Evolutionary conservation across 2,329 filamentous ascomycete species (phyloP).

Genomic region (Cordyceps farinosa): DNA sequence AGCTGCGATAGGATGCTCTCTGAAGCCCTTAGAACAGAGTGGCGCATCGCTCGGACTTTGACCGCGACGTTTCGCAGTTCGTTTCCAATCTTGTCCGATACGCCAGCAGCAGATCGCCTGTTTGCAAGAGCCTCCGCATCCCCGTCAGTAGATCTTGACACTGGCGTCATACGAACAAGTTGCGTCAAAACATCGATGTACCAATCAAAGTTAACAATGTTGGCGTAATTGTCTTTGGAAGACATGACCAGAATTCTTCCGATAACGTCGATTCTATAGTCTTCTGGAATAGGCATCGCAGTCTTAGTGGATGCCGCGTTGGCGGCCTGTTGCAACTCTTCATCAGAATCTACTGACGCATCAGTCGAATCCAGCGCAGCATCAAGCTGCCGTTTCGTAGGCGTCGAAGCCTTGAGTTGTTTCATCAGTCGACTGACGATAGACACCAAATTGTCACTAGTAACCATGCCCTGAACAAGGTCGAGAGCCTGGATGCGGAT

Average conservation of each 20-base stretch:
- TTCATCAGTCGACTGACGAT: slow-evolving; percentile 85
- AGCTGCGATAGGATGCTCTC: slow-evolving; percentile 67
- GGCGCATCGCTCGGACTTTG: slow-evolving; percentile 79
- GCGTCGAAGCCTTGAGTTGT: slow-evolving; percentile 69
- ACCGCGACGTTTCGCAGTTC: slow-evolving; percentile 90
- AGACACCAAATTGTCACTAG: slow-evolving; percentile 73
- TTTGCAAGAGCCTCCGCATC: slow-evolving; percentile 32
- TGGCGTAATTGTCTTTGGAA: slow-evolving; percentile 80
- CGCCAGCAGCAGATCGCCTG: slow-evolving; percentile 26
- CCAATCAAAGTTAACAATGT: slow-evolving; percentile 92
- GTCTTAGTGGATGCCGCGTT: slow-evolving; percentile 34
- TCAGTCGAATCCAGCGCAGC: slow-evolving; percentile 44
- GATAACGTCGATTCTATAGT: slow-evolving; percentile 82
- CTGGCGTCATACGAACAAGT: slow-evolving; percentile 67
- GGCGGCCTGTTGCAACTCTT: slow-evolving; percentile 46
- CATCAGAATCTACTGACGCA: slow-evolving; percentile 45
- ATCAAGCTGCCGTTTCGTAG: slow-evolving; percentile 44
- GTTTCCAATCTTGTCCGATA: slow-evolving; percentile 71
- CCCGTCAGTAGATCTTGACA: slow-evolving; percentile 40
- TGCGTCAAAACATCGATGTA: slow-evolving; percentile 89
- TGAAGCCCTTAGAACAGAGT: slow-evolving; percentile 76
- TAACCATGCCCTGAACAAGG: slow-evolving; percentile 91
- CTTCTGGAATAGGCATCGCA: slow-evolving; percentile 68
- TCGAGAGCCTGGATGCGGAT: slow-evolving; percentile 92
- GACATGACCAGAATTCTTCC: slow-evolving; percentile 84